A percentile compares a stretch with the other conserved stretches of the same genome.
These are phyloP conservation scores for Fusarium kyushuense DNA, from an alignment of 2,329 filamentous ascomycete genomes.

Conservation along the genomic window DNA sequence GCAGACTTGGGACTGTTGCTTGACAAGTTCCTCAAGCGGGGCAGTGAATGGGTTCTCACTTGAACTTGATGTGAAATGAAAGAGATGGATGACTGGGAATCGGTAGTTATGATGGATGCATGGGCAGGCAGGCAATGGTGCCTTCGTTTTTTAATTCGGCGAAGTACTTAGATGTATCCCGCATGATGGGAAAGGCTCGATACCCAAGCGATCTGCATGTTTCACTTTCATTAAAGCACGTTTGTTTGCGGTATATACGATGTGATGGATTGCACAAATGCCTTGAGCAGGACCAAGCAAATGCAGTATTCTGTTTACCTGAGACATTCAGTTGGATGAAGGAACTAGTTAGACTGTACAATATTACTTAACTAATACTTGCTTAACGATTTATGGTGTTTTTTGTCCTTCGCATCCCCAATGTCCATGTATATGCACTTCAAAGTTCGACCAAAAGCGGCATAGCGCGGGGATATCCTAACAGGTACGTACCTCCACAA, in stretches of 20 bases:
- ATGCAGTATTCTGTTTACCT: not conserved
- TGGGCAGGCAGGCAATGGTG: conserved; percentile 35
- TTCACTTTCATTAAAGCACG: conserved; percentile 37
- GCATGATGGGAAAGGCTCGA: conserved; percentile 42
- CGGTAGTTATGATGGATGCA: conserved; percentile 25
- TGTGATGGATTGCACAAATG: not conserved
- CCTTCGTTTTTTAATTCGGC: conserved; percentile 37
- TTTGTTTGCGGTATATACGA: conserved; percentile 4
- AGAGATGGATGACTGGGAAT: conserved; percentile 16
- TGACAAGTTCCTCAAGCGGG: conserved; percentile 97
- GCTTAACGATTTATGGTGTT: not conserved
- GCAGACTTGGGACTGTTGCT: conserved; percentile 85
- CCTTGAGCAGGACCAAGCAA: not conserved
- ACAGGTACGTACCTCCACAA: conserved; percentile 36
- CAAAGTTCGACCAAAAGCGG: not conserved
- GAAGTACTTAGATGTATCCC: conserved; percentile 40
- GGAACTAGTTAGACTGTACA: not conserved
- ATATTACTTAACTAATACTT: not conserved
- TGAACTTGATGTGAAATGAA: conserved; percentile 49
- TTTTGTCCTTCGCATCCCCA: not conserved
- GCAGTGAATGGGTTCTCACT: conserved; percentile 87
- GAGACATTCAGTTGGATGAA: not conserved
- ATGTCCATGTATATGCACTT: not conserved
- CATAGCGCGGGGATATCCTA: conserved; percentile 1
- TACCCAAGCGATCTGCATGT: conserved; percentile 48